Evolutionary conservation across 2,329 filamentous ascomycete genomes (phyloP).

Genomic region (Ceratocystis cacaofunesta): DNA sequence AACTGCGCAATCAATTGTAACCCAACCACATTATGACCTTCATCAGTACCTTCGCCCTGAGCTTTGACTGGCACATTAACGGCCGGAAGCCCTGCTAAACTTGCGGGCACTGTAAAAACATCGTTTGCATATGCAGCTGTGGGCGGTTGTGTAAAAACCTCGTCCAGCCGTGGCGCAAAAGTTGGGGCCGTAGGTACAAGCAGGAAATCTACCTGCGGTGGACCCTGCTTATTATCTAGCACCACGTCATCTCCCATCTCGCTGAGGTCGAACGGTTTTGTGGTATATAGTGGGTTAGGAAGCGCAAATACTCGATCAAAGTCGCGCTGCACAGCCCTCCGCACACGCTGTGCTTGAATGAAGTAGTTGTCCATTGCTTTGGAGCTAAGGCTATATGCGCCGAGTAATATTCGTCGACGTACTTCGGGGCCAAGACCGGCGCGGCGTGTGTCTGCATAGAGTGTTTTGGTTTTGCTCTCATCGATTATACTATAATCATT

Average conservation of each 20-base stretch:
- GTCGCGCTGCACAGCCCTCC: slow-evolving; percentile 68
- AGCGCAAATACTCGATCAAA: slow-evolving; percentile 66
- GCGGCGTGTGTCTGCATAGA: slow-evolving; percentile 65
- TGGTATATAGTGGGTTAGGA: slow-evolving; percentile 49
- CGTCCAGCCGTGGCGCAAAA: slow-evolving; percentile 48
- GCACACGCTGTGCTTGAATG: slow-evolving; percentile 77
- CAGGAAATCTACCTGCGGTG: slow-evolving; percentile 64
- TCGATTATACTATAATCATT: slow-evolving; percentile 32
- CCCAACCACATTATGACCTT: slow-evolving; percentile 31
- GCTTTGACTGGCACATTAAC: slow-evolving; percentile 54
- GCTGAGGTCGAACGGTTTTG: slow-evolving; percentile 40
- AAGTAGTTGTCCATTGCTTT: slow-evolving; percentile 94
- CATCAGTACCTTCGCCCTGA: slow-evolving; percentile 12
- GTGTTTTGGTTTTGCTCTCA: slow-evolving; percentile 40
- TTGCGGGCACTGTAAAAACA: slow-evolving; percentile 89
- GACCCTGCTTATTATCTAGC: slow-evolving; percentile 42
- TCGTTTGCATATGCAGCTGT: slow-evolving; percentile 84
- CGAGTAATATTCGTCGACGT: slow-evolving; percentile 70
- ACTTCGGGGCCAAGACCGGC: slow-evolving; percentile 72
- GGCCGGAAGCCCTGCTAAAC: slow-evolving; percentile 77
- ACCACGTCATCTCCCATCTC: slow-evolving; percentile 40
- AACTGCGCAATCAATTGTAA: slow-evolving; percentile 72
- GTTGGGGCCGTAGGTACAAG: slow-evolving; percentile 78
- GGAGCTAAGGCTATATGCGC: slow-evolving; percentile 79
- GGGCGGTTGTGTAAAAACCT: slow-evolving; percentile 36